These are phyloP conservation scores for Parastagonospora avenae DNA, from an alignment of 2,329 filamentous ascomycete genomes.

Conservation along the genomic window DNA sequence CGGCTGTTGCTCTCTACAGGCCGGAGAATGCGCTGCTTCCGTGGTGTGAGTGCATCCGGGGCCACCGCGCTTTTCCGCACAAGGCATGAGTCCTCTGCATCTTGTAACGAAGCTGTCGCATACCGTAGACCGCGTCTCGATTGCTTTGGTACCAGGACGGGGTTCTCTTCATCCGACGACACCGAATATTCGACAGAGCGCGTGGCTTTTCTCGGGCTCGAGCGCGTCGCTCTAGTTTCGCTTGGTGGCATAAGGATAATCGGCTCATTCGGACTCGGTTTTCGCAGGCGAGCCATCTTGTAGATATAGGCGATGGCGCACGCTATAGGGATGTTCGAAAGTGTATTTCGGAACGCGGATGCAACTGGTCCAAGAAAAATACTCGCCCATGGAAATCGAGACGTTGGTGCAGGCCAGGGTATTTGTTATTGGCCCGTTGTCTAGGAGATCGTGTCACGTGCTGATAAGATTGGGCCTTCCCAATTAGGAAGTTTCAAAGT, in stretches of 20 bases:
- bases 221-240: conserved; percentile 23
- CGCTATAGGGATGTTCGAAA: neutral
- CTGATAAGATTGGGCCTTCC: neutral
- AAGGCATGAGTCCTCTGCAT: conserved; percentile 29
- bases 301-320: neutral
- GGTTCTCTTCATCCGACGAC: conserved; percentile 25
- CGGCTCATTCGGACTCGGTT: conserved; percentile 33
- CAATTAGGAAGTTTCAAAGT: neutral
- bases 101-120: conserved; percentile 24
- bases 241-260: conserved; percentile 23
- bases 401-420: conserved; percentile 6
- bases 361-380: conserved; percentile 9
- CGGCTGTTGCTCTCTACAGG: conserved; percentile 40
- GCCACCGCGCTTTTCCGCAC: conserved; percentile 23
- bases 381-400: conserved; percentile 4
- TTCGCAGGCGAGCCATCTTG: conserved; percentile 42
- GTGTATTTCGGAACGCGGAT: conserved; percentile 1
- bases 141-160: conserved; percentile 31
- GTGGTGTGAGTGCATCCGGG: conserved; percentile 22
- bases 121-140: conserved; percentile 32
- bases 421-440: conserved; percentile 16
- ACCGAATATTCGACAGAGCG: conserved; percentile 28
- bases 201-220: conserved; percentile 35
- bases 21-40: conserved; percentile 40
- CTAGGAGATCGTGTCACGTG: conserved; percentile 6